phyloP scores from a whole-genome alignment of 2,329 filamentous ascomycete species.

The Claviceps maximensis region DNA sequence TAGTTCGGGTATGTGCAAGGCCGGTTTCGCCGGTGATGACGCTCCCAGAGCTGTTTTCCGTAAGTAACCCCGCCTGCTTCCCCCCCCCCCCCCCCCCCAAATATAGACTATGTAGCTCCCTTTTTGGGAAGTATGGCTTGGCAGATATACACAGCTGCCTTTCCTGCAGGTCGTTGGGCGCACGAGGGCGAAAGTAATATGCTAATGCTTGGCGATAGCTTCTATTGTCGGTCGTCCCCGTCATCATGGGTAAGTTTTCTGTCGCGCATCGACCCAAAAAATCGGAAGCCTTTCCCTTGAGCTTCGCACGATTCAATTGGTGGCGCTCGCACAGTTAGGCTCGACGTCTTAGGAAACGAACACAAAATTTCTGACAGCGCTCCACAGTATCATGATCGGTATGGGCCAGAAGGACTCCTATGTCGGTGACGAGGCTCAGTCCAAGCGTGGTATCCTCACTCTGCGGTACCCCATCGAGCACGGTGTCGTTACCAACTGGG shows the following conservation, averaged over 20 bases:
- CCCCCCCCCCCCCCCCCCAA: constrained; percentile 4
- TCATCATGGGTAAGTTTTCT: constrained; percentile 85
- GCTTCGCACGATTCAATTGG: background rate
- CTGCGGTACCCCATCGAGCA: constrained; percentile 99
- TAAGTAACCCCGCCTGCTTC: constrained; percentile 47
- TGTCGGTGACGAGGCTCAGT: constrained; percentile 99
- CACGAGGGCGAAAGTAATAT: constrained; percentile 7
- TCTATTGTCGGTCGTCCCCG: constrained; percentile 99
- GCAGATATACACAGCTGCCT: background rate
- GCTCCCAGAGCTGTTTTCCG: constrained; percentile 99
- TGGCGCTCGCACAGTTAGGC: background rate
- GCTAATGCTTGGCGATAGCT: constrained; percentile 44
- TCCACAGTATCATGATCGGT: constrained; percentile 95
- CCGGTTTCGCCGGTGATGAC: constrained; percentile 99
- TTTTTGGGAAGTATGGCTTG: constrained; percentile 3
- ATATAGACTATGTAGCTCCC: constrained; percentile 7
- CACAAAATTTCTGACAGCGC: constrained; percentile 6
- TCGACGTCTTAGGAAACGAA: background rate
- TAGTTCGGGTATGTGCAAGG: constrained; percentile 99
- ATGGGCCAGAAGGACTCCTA: constrained; percentile 99
- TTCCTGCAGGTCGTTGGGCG: background rate
- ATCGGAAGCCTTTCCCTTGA: background rate
- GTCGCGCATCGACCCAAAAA: background rate
- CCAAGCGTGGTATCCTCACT: constrained; percentile 99
- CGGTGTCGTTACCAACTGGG: constrained; percentile 99